Percentiles rank a stretch among this genome's conserved stretches.
Conservation (phyloP, 1,139 yeast genomes). For the Saccharomycopsis phalli region DNA sequence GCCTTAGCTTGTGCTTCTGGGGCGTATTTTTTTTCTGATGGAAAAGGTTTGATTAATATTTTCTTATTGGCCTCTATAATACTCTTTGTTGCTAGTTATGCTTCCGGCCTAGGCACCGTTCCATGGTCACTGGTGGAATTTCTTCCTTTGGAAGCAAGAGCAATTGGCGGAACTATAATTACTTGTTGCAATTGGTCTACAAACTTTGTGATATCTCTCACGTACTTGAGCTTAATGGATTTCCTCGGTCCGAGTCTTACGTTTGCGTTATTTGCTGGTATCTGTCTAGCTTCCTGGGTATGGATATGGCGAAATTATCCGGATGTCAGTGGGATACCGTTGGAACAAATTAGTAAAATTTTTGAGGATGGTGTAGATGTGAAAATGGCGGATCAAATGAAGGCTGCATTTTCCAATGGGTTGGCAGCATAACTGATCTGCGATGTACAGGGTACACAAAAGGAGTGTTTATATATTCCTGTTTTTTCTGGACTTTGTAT, state of each 20-base stretch:
- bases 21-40: neutral
- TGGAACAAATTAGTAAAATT: conserved; percentile 36
- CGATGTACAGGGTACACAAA: too few relatives aligned
- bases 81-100: conserved; percentile 37
- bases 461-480: too few relatives aligned
- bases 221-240: conserved; percentile 32
- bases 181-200: conserved; percentile 39
- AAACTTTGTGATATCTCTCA: conserved; percentile 33
- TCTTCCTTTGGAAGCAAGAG: conserved; percentile 35
- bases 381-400: conserved; percentile 22
- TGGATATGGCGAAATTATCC: conserved; percentile 37
- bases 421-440: too few relatives aligned
- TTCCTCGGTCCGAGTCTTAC: conserved; percentile 29
- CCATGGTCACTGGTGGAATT: conserved; percentile 44
- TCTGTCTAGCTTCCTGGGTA: conserved; percentile 34
- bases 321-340: conserved; percentile 38
- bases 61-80: conserved; percentile 30
- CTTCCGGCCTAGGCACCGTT: conserved; percentile 38
- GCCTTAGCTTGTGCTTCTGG: conserved; percentile 24
- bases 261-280: conserved; percentile 31
- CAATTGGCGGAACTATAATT: conserved; percentile 37
- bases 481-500: too few relatives aligned
- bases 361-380: conserved; percentile 35
- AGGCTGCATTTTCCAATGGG: too few relatives aligned
- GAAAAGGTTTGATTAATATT: conserved; percentile 8